Evolutionary conservation across 257 asterid genomes (phyloP).

Genomic region (Prunella vulgaris): DNA sequence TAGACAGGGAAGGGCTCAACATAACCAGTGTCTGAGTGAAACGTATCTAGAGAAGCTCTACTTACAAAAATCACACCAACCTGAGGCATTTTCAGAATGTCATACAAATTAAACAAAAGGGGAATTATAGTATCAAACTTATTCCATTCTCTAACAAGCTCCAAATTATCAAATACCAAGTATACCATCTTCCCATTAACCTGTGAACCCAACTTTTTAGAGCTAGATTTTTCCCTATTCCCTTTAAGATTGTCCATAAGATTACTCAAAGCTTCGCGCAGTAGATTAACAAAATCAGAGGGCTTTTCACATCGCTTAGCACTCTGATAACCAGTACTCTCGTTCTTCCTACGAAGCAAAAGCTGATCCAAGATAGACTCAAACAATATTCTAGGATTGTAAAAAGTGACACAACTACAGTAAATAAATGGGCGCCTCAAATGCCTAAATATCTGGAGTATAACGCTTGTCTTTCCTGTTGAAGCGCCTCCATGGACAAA

Average conservation of each 20-base stretch:
- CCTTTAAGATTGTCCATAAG: slow-evolving; percentile 46
- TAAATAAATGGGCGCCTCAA: slow-evolving; percentile 75
- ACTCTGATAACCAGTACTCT: slow-evolving; percentile 60
- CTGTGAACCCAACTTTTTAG: slow-evolving; percentile 41
- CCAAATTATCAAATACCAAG: slow-evolving; percentile 74
- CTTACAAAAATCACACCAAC: slow-evolving; percentile 81
- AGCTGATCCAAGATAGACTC: slow-evolving; percentile 89
- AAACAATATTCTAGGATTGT: slow-evolving; percentile 69
- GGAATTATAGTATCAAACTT: slow-evolving; percentile 50
- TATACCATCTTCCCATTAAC: slow-evolving; percentile 72
- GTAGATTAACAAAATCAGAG: slow-evolving; percentile 73
- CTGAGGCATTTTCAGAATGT: slow-evolving; percentile 69
- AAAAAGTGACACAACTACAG: slow-evolving; percentile 67
- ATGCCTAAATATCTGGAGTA: slow-evolving; percentile 57
- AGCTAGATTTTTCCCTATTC: slow-evolving; percentile 36
- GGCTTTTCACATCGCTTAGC: slow-evolving; percentile 80
- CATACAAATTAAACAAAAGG: slow-evolving; percentile 64
- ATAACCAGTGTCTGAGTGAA: slow-evolving; percentile 67
- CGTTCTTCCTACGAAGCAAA: slow-evolving; percentile 69
- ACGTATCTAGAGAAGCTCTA: slow-evolving; percentile 65
- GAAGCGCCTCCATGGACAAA: slow-evolving; percentile 86
- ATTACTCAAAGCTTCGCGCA: slow-evolving; percentile 61
- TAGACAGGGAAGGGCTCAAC: slow-evolving; percentile 68
- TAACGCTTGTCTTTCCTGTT: slow-evolving; percentile 71
- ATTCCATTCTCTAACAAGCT: slow-evolving; percentile 75